Percentiles rank a stretch among this genome's conserved stretches.
phyloP scores from a whole-genome alignment of 1,139 yeast species.

The Taphrina wiesneri region DNA sequence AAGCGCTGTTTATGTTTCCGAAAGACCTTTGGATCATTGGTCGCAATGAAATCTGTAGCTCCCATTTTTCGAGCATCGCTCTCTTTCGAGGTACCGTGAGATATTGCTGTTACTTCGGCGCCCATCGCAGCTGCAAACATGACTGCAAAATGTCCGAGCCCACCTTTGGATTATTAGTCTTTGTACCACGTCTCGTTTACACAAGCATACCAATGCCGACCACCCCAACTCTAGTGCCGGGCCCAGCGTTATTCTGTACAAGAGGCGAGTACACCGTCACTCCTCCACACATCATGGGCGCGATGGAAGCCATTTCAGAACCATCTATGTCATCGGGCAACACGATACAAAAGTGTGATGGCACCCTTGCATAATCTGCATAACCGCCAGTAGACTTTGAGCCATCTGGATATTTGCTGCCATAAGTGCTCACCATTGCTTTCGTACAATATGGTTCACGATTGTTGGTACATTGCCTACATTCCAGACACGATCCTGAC shows the following conservation, averaged over 20 bases:
- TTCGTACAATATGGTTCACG: slow-evolving; percentile 56
- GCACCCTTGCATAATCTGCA: slow-evolving; percentile 57
- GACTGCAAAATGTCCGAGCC: slow-evolving; percentile 57
- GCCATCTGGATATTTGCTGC: slow-evolving; percentile 41
- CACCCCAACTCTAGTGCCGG: slow-evolving; percentile 54
- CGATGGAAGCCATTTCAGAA: slow-evolving; percentile 53
- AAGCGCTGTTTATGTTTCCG: slow-evolving; percentile 48
- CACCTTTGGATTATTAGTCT: background rate
- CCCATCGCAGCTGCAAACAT: slow-evolving; percentile 57
- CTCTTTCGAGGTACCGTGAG: slow-evolving; percentile 51
- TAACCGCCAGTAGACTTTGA: slow-evolving; percentile 59
- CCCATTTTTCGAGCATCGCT: slow-evolving; percentile 53
- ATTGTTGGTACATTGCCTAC: slow-evolving; percentile 52
- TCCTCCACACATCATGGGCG: slow-evolving; percentile 63
- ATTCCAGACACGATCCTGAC: slow-evolving; percentile 52
- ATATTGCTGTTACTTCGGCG: slow-evolving; percentile 54
- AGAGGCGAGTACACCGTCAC: slow-evolving; percentile 63
- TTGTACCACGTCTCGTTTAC: background rate
- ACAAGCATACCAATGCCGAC: slow-evolving; percentile 46
- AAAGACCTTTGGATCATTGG: slow-evolving; percentile 48
- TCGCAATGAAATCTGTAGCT: slow-evolving; percentile 51
- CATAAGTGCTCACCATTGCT: slow-evolving; percentile 50
- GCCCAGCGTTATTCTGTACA: slow-evolving; percentile 53
- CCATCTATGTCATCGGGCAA: slow-evolving; percentile 56
- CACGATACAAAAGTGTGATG: slow-evolving; percentile 56